These are phyloP conservation scores for Termitomyces sp. DNA, from an alignment of 768 basidiomycete genomes.

Conservation along the genomic window DNA sequence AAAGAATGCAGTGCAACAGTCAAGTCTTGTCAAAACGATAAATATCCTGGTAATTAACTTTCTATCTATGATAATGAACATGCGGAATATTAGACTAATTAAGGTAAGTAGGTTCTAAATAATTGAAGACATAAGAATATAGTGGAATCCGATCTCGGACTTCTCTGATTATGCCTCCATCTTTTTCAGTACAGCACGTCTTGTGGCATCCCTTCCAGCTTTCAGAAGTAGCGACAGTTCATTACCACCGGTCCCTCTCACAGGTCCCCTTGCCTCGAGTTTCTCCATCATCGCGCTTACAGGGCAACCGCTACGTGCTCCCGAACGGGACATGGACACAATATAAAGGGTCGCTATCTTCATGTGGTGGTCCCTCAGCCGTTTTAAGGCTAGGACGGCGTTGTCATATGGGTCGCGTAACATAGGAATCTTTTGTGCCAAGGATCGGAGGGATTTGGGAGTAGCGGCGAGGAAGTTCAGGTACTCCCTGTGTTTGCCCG, in stretches of 20 bases:
- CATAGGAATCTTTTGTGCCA: constrained; percentile 49
- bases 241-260: constrained; percentile 88
- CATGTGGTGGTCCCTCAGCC: constrained; percentile 84
- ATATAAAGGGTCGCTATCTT: constrained; percentile 84
- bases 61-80: neutral
- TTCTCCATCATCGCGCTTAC: constrained; percentile 49
- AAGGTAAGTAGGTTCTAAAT: constrained; percentile 9
- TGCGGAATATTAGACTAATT: constrained; percentile 11
- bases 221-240: constrained; percentile 79
- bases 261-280: constrained; percentile 41
- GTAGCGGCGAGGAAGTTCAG: constrained; percentile 57
- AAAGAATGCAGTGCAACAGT: neutral
- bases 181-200: constrained; percentile 47
- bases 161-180: constrained; percentile 10
- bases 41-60: constrained; percentile 6
- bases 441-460: constrained; percentile 56
- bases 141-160: neutral
- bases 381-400: constrained; percentile 74
- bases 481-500: constrained; percentile 83
- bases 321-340: constrained; percentile 73
- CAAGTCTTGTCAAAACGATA: neutral
- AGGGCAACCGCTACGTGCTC: constrained; percentile 40
- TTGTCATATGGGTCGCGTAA: constrained; percentile 74
- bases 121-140: constrained; percentile 8
- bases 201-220: constrained; percentile 84